These are phyloP conservation scores for Poronia punctata DNA, from an alignment of 495 filamentous ascomycete species.

Conservation along the genomic window DNA sequence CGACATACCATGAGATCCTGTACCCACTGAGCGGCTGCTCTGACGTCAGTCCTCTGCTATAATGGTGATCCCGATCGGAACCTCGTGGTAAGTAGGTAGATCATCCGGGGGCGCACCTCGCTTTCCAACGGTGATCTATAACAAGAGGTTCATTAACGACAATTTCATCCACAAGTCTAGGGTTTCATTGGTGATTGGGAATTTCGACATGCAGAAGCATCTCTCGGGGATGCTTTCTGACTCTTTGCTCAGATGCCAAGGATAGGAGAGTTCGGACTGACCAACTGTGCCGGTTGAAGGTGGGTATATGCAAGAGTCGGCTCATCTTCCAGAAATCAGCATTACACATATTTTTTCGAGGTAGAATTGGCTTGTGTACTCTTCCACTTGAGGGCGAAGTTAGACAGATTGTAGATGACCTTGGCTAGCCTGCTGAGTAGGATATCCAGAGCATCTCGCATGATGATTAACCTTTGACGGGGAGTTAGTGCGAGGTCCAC, in stretches of 20 bases:
- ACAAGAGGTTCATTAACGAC: not conserved
- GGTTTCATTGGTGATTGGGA: too few relatives aligned
- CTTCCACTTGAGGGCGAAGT: slow-evolving; percentile 74
- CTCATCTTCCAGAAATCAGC: slow-evolving; percentile 15
- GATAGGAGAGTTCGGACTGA: slow-evolving; percentile 2
- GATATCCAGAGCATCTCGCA: slow-evolving; percentile 66
- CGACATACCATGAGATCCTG: slow-evolving; percentile 67
- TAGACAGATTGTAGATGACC: slow-evolving; percentile 70
- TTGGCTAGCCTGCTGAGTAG: slow-evolving; percentile 79
- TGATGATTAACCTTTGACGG: slow-evolving; percentile 80
- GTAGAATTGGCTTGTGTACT: not conserved
- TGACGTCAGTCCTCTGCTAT: slow-evolving; percentile 68
- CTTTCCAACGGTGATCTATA: slow-evolving; percentile 70
- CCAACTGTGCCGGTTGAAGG: slow-evolving; percentile 51
- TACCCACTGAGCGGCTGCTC: slow-evolving; percentile 68
- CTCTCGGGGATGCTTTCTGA: too few relatives aligned
- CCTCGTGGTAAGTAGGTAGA: not conserved
- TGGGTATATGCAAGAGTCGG: slow-evolving; percentile 78
- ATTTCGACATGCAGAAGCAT: too few relatives aligned
- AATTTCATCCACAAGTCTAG: too few relatives aligned
- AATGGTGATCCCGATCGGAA: not conserved
- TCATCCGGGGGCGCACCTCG: slow-evolving; percentile 37
- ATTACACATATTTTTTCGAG: slow-evolving; percentile 17
- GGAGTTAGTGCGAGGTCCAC: too few relatives aligned
- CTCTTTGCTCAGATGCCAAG: too few relatives aligned